These are phyloP conservation scores for Phialocephala sp. DNA, from an alignment of 2,329 filamentous ascomycete genomes.

Conservation along the genomic window DNA sequence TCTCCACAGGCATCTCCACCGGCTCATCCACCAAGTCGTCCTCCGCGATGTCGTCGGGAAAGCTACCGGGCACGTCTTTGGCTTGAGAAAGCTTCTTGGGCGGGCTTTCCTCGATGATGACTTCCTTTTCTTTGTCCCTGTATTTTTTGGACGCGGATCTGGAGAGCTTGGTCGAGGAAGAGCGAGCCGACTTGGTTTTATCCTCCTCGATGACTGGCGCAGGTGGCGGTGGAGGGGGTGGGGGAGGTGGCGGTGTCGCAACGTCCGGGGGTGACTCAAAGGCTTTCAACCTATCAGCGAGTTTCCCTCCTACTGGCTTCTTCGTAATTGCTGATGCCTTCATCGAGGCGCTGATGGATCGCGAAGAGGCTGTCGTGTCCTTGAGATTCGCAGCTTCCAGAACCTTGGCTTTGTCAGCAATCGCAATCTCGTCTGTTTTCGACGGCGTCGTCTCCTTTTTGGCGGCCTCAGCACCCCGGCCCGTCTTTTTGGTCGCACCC, in stretches of 20 bases:
- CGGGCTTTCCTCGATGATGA: constrained; percentile 39
- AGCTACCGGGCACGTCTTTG: constrained; percentile 61
- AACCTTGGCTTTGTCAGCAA: constrained; percentile 57
- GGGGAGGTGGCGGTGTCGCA: constrained; percentile 31
- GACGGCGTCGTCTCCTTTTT: constrained; percentile 47
- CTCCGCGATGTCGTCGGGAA: constrained; percentile 48
- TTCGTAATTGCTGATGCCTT: constrained; percentile 49
- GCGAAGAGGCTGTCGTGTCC: constrained; percentile 50
- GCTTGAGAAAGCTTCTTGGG: constrained; percentile 46
- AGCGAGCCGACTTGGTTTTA: constrained; percentile 49
- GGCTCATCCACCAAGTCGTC: constrained; percentile 28
- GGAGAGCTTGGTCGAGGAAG: constrained; percentile 26
- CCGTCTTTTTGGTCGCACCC: constrained; percentile 55
- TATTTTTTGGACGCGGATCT: constrained; percentile 45
- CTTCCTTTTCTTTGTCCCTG: constrained; percentile 38
- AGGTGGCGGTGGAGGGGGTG: constrained; percentile 46
- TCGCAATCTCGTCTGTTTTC: constrained; percentile 50
- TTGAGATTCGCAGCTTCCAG: constrained; percentile 51
- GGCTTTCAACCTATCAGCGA: constrained; percentile 61
- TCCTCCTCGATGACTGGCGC: constrained; percentile 50
- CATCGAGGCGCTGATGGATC: constrained; percentile 47
- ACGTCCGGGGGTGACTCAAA: constrained; percentile 55
- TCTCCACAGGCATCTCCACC: constrained; percentile 41
- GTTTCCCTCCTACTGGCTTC: constrained; percentile 56
- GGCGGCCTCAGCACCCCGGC: constrained; percentile 42